phyloP scores from a whole-genome alignment of 306 rosid genomes.

The Spatholobus suberectus region DNA sequence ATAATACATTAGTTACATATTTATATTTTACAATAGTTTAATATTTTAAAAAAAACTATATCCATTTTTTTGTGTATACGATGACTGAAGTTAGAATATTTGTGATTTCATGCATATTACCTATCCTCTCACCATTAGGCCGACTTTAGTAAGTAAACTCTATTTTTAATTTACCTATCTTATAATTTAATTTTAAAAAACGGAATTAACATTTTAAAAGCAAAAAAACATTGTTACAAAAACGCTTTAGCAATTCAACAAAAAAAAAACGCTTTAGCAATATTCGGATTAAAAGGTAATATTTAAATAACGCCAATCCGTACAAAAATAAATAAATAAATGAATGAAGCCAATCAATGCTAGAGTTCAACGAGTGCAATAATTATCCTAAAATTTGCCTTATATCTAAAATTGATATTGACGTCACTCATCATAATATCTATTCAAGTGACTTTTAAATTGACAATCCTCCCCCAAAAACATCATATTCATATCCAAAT shows the following conservation, averaged over 20 bases:
- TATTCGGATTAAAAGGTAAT: not conserved
- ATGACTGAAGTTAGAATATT: too few species aligned
- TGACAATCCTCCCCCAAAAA: not conserved
- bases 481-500: conserved; percentile 4
- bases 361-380: not conserved
- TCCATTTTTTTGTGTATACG: too few species aligned
- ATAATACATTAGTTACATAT: too few species aligned
- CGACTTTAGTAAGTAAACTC: too few species aligned
- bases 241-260: not conserved
- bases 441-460: not conserved
- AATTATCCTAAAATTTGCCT: not conserved
- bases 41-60: too few species aligned
- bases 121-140: too few species aligned
- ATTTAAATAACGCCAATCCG: not conserved
- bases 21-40: too few species aligned
- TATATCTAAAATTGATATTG: not conserved
- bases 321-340: not conserved
- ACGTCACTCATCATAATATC: not conserved
- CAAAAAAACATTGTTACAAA: not conserved
- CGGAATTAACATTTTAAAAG: not conserved
- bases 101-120: too few species aligned
- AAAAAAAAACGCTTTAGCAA: not conserved
- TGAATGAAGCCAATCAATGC: not conserved
- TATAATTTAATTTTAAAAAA: not conserved
- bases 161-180: not conserved